Conservation (phyloP, 768 basidiomycete species). For the Auriscalpium orientale region DNA sequence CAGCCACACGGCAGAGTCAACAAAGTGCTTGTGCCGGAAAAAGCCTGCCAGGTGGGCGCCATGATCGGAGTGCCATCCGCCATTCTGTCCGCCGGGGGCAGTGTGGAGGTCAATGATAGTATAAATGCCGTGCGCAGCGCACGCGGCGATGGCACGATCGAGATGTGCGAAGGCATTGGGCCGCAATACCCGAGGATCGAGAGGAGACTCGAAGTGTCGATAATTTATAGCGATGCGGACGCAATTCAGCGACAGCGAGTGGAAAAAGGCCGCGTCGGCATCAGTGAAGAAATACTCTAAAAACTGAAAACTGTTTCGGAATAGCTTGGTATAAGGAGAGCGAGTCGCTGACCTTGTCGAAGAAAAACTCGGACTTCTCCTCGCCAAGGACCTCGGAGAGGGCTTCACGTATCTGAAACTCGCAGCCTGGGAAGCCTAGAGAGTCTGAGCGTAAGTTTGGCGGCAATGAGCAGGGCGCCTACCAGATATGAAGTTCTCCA, state of each 20-base stretch:
- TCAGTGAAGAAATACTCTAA: slow-evolving; percentile 37
- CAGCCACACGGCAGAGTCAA: slow-evolving; percentile 31
- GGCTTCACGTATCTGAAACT: slow-evolving; percentile 28
- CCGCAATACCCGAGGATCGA: slow-evolving; percentile 33
- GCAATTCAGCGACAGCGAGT: slow-evolving; percentile 32
- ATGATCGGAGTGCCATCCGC: slow-evolving; percentile 33
- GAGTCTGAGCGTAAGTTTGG: neutral
- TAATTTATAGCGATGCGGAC: slow-evolving; percentile 30
- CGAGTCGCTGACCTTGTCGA: slow-evolving; percentile 28
- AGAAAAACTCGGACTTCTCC: slow-evolving; percentile 33
- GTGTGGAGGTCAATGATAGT: slow-evolving; percentile 37
- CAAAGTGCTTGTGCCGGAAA: slow-evolving; percentile 36
- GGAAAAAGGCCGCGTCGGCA: slow-evolving; percentile 31
- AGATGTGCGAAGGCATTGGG: slow-evolving; percentile 33
- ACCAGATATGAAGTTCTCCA: slow-evolving; percentile 22
- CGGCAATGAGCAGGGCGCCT: neutral
- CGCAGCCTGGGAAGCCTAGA: slow-evolving; percentile 34
- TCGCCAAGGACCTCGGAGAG: slow-evolving; percentile 29
- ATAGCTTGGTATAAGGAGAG: neutral
- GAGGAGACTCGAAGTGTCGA: slow-evolving; percentile 28
- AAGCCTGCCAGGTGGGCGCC: slow-evolving; percentile 22
- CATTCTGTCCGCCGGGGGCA: slow-evolving; percentile 16
- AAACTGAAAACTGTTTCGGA: slow-evolving; percentile 21
- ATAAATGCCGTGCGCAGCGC: slow-evolving; percentile 32
- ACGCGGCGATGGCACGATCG: slow-evolving; percentile 34